Percentiles rank a stretch among this genome's conserved stretches.
phyloP scores from a whole-genome alignment of 495 filamentous ascomycete species.

The Talaromyces wortmannii region DNA sequence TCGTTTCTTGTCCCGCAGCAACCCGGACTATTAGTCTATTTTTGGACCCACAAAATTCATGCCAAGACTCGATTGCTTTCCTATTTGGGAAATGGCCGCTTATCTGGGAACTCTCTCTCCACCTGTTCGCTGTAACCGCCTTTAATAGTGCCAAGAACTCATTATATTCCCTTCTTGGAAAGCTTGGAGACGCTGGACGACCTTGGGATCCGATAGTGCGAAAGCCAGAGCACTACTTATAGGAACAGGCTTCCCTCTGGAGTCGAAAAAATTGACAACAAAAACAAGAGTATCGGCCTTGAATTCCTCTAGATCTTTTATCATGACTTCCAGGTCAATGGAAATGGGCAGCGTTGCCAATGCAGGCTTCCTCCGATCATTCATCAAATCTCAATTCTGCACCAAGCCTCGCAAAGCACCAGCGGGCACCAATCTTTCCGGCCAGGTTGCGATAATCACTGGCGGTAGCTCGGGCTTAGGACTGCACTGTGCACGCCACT shows the following conservation, averaged over 20 bases:
- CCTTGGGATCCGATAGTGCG: too few relatives aligned
- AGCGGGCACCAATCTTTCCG: conserved; percentile 10
- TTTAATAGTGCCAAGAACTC: background rate
- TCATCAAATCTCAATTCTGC: conserved; percentile 30
- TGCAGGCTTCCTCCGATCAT: background rate
- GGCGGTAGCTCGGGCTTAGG: conserved; percentile 41
- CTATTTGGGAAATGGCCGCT: background rate
- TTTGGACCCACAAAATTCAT: background rate
- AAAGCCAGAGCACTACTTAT: too few relatives aligned
- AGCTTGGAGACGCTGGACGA: too few relatives aligned
- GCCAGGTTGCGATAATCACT: conserved; percentile 38
- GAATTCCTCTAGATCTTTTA: background rate
- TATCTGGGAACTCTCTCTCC: background rate
- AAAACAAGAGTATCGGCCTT: background rate
- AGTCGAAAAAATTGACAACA: too few relatives aligned
- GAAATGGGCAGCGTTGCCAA: background rate
- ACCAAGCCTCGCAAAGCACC: conserved; percentile 12
- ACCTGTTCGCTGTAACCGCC: background rate
- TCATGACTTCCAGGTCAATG: background rate
- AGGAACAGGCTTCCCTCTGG: too few relatives aligned
- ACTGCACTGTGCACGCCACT: conserved; percentile 27
- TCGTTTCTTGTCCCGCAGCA: too few relatives aligned
- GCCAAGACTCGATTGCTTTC: background rate
- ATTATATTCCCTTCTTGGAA: too few relatives aligned
- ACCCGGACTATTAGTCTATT: background rate